Evolutionary conservation across 208 protist genomes (phyloP), one percentile per base, ranked within the genome.

Genomic region (Acanthamoeba sp.): DNA sequence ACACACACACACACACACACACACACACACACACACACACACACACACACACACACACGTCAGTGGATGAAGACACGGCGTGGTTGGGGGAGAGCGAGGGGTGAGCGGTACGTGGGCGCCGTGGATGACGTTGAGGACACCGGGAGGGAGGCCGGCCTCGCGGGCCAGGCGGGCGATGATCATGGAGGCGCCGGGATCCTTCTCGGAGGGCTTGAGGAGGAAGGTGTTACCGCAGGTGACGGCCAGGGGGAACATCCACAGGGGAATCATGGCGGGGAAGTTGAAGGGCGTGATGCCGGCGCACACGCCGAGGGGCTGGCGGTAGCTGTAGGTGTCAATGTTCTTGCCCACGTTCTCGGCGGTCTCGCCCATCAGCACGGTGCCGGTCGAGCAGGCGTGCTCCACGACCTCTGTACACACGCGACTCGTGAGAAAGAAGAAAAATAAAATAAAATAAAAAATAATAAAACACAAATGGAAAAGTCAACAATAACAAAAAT

Each of bases 201-300:
- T 66, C 95, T 99, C 98, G 32, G 97, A 98, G 71, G 98, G 98
- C 97, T 99, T 99, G 36, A 99, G 80, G 55, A 99, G 64, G 78
- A 97, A 98, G n/a, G 98, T 98, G 96, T 99, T 99, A 95, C 98
- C 98, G 89, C 89, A 95, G 55, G 96, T 96, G 66, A 98, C 59
- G 38, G 98, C 98, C 40, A 99, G 82, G 48, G 98, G 98, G 94
- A 98, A 98, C 98, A 93, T 97, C 97, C 59, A 95, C 38, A 95
- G 91, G 5, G 85, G 94, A 14, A 95, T 95, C 94, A 94, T 94
- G 48, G 88, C 94, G 73, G 98, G 98, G 89, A 98, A 98, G 94
- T 98, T 98, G 94, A 98, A 98, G 69, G 98, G 98, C 40, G 96
- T 95, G 76, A 99, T 98, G 95, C 98, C 98, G 34, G 98, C 98